Base-by-base conservation (phyloP, 169 alveolate species). In the Cryptosporidium viatorum region DNA sequence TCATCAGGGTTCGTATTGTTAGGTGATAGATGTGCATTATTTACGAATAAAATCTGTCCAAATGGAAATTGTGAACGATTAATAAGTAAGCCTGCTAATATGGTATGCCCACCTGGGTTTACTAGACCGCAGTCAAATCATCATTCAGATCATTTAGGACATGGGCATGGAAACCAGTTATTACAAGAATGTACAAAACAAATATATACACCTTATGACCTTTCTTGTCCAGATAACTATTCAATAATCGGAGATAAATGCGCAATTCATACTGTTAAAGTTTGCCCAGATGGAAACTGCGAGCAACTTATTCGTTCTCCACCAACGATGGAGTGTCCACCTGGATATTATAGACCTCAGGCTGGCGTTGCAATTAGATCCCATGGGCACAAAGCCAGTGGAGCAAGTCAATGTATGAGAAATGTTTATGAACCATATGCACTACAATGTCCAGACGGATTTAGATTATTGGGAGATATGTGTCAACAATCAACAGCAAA, bases 281-380 rank as follows among this genome's bases (percentile, higher is more conserved):
- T 80, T 37, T 80, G 89, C 31, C 89, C 89, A 62, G 89, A 80
- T 33, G 89, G 89, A 16, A 80, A 80, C 45, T 80, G 89, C 41
- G 89, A 80, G 23, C 89, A 80, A 21, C 50, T 80, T 31, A 43
- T 80, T 35, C 73, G 89, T 9, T 45, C 89, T 5, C 89, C 89
- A 80, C 89, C 89, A 37, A 80, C 89, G 2, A 80, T 80, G 89
- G 89, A 80, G 43, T 80, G 89, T n/a, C 89, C 89, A 58, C 89
- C 89, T 43, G 89, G 89, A 48, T 80, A 62, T 65, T 80, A 80
- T 62, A 80, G 68, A 39, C 89, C 89, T 26, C 89, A 59, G 43
- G 89, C 89, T 21, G 89, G 89, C 18, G 75, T 80, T 43, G 75
- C 89, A 18, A 59, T 80, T 9, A 80, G 89, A 62, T 59, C 89